Evolutionary conservation across 2,329 filamentous ascomycete genomes (phyloP).

Genomic region (Clonostachys byssicola): DNA sequence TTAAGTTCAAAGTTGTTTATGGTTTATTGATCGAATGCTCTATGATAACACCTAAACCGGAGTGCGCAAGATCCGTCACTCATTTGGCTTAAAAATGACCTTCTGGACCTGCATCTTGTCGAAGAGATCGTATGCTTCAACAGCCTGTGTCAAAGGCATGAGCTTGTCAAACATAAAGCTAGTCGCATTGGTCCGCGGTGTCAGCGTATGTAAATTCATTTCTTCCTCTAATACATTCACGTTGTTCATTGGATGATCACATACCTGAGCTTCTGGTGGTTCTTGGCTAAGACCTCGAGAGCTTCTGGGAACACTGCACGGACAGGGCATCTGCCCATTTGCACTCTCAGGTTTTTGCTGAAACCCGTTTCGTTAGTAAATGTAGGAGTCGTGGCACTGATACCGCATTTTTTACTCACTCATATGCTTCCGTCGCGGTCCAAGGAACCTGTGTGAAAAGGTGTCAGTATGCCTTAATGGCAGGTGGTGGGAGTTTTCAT

Average conservation of each 20-base stretch:
- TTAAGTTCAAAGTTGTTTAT: too few species aligned
- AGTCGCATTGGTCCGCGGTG: not conserved
- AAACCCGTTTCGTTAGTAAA: slow-evolving; percentile 37
- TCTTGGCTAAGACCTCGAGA: slow-evolving; percentile 59
- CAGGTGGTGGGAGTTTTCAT: too few species aligned
- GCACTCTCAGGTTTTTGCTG: slow-evolving; percentile 67
- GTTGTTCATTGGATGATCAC: slow-evolving; percentile 13
- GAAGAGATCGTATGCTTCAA: slow-evolving; percentile 67
- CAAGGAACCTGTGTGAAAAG: slow-evolving; percentile 52
- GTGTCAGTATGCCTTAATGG: not conserved
- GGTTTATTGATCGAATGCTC: too few species aligned
- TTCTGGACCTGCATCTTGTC: slow-evolving; percentile 69
- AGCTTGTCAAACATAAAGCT: slow-evolving; percentile 77
- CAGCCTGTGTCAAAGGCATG: slow-evolving; percentile 64
- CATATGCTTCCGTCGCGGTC: slow-evolving; percentile 59
- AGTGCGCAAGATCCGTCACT: not conserved
- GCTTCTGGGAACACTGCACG: slow-evolving; percentile 54
- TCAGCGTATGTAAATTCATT: not conserved
- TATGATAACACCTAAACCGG: not conserved
- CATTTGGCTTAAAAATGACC: slow-evolving; percentile 59
- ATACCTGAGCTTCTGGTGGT: slow-evolving; percentile 63
- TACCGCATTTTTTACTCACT: slow-evolving; percentile 22
- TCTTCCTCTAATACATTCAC: not conserved
- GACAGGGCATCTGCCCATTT: slow-evolving; percentile 76
- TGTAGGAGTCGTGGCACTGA: slow-evolving; percentile 21